Percentiles rank a stretch among this genome's conserved stretches.
These are phyloP conservation scores for Warburgia ugandensis DNA, from an alignment of 164 flowering plant genomes.

Conservation along the genomic window DNA sequence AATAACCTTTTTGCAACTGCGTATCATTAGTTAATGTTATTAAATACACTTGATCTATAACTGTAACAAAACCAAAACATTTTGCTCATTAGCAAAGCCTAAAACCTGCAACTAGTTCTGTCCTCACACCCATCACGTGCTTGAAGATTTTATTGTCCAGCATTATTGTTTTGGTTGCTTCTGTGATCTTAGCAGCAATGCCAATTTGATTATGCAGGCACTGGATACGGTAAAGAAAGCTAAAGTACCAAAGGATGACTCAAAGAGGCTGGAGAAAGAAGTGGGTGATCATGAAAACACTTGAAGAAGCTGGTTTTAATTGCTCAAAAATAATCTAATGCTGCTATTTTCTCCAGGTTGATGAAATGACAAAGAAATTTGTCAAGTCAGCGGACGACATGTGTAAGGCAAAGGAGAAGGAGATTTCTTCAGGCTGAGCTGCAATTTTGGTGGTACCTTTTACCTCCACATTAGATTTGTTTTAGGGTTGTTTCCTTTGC, in stretches of 20 bases:
- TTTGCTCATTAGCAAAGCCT: no score
- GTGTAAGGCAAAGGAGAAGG: conserved; percentile 96
- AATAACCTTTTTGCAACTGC: background rate
- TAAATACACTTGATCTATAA: no score
- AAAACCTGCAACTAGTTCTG: no score
- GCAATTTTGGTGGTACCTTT: background rate
- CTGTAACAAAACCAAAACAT: no score
- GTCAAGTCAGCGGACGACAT: conserved; percentile 80
- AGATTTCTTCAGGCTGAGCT: conserved; percentile 45
- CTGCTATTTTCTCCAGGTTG: conserved; percentile 46
- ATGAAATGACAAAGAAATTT: conserved; percentile 79
- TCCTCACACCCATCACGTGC: no score
- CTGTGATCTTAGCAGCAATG: background rate
- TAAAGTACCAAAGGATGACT: conserved; percentile 63
- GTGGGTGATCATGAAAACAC: conserved; percentile 30
- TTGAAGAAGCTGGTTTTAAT: background rate
- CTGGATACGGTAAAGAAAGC: conserved; percentile 75
- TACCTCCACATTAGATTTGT: no score
- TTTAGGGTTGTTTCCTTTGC: no score
- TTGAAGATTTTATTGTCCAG: no score
- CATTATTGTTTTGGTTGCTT: no score
- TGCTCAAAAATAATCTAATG: background rate
- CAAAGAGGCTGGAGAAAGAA: conserved; percentile 79
- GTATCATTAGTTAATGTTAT: no score
- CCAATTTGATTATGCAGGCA: conserved; percentile 43